Conservation (phyloP, 306 rosid species). For the Hippophae rhamnoides region DNA sequence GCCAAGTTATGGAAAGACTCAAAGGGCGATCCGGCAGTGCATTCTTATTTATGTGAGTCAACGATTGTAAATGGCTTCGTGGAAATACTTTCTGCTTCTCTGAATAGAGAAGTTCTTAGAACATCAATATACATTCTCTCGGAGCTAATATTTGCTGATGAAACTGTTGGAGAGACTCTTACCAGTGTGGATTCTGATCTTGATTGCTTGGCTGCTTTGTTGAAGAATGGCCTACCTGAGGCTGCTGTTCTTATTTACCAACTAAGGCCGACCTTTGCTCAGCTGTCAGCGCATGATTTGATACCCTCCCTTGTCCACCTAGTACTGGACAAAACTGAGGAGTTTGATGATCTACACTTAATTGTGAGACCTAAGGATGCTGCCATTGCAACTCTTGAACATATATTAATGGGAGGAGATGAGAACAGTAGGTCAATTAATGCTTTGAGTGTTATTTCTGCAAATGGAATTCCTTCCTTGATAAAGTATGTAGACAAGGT, state of each 20-base stretch:
- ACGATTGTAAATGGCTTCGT: conserved; percentile 65
- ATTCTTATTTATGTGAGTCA: conserved; percentile 58
- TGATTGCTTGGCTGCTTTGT: conserved; percentile 67
- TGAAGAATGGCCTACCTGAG: conserved; percentile 69
- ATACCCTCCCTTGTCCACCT: conserved; percentile 54
- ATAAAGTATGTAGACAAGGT: conserved; percentile 39
- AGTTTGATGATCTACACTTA: conserved; percentile 46
- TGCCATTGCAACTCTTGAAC: conserved; percentile 63
- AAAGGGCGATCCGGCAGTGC: conserved; percentile 56
- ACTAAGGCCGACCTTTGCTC: conserved; percentile 56
- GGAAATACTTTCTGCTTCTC: conserved; percentile 73
- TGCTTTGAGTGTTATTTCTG: conserved; percentile 55
- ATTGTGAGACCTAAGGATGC: conserved; percentile 68
- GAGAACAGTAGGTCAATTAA: conserved; percentile 57
- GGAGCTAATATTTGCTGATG: conserved; percentile 52
- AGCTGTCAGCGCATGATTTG: conserved; percentile 60
- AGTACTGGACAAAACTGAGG: conserved; percentile 44
- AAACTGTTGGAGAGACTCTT: conserved; percentile 60
- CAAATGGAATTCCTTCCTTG: conserved; percentile 67
- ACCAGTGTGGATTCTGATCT: conserved; percentile 79
- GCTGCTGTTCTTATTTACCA: conserved; percentile 78
- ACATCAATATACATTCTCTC: conserved; percentile 68
- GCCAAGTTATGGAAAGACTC: conserved; percentile 74
- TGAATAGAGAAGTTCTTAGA: conserved; percentile 55
- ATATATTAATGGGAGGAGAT: conserved; percentile 67